A percentile compares a stretch with the other conserved stretches of the same genome.
These are phyloP conservation scores for Vicia faba DNA, from an alignment of 306 rosid genomes.

Conservation along the genomic window DNA sequence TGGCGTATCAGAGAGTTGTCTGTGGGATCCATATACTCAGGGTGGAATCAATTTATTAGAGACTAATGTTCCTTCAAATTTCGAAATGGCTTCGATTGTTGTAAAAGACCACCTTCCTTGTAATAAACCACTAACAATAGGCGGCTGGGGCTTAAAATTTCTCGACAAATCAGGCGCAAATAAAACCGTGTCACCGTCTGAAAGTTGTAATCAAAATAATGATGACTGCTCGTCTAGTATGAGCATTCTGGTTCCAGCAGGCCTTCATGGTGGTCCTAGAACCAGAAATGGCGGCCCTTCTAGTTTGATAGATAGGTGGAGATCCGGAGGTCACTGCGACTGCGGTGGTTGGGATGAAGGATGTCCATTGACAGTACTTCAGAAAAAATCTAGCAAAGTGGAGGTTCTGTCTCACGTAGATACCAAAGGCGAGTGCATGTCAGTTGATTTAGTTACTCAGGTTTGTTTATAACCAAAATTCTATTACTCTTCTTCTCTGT, in stretches of 20 bases:
- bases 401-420: constrained; percentile 46
- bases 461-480: constrained; percentile 44
- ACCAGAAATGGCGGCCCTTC: constrained; percentile 80
- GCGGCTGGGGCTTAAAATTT: constrained; percentile 98
- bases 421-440: constrained; percentile 60
- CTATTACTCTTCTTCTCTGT: background rate
- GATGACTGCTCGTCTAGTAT: constrained; percentile 65
- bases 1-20: constrained; percentile 48
- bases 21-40: constrained; percentile 47
- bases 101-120: constrained; percentile 67
- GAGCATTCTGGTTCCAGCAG: constrained; percentile 80
- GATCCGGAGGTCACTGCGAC: constrained; percentile 83
- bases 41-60: constrained; percentile 44
- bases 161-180: constrained; percentile 63
- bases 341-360: constrained; percentile 99
- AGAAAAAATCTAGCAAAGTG: constrained; percentile 50
- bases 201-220: constrained; percentile 48
- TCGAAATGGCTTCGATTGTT: constrained; percentile 81
- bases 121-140: constrained; percentile 48
- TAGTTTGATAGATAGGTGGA: constrained; percentile 85
- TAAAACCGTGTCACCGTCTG: constrained; percentile 41
- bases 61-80: constrained; percentile 62
- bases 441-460: constrained; percentile 64
- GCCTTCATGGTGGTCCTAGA: constrained; percentile 90
- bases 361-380: constrained; percentile 79